phyloP scores from a whole-genome alignment of 179 eudicot genomes.

The Spinacia oleracea region DNA sequence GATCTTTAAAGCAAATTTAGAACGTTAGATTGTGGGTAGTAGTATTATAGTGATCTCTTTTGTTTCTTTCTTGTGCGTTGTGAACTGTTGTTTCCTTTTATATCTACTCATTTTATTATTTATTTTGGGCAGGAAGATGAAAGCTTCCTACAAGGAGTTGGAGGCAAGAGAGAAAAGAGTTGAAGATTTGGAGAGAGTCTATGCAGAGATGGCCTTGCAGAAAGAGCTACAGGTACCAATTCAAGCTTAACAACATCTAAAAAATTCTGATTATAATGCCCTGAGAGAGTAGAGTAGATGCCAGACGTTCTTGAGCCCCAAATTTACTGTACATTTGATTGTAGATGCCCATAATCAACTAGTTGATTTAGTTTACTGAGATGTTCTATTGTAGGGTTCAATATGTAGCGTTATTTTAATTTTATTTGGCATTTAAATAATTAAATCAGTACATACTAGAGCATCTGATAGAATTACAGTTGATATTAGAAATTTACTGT shows the following conservation, averaged over 20 bases:
- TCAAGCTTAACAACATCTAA: background rate
- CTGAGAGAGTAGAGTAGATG: background rate
- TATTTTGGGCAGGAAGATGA: conserved; percentile 46
- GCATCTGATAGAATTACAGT: background rate
- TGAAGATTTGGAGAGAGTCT: conserved; percentile 58
- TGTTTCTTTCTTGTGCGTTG: background rate
- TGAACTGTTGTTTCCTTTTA: background rate
- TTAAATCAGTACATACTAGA: background rate
- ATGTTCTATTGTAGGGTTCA: background rate
- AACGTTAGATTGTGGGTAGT: background rate
- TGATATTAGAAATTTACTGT: too few relatives aligned
- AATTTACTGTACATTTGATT: background rate
- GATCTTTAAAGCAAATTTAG: background rate
- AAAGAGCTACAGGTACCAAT: conserved; percentile 73
- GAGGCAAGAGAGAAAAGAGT: conserved; percentile 68
- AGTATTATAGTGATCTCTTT: background rate
- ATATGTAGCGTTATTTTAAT: too few relatives aligned
- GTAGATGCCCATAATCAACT: background rate
- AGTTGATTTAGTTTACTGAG: background rate
- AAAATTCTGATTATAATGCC: background rate
- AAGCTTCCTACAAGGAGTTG: conserved; percentile 67
- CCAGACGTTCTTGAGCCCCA: background rate
- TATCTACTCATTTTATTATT: background rate
- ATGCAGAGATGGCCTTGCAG: conserved; percentile 73
- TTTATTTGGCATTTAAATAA: background rate